A percentile compares a stretch with the other conserved stretches of the same genome.
Evolutionary conservation across 768 basidiomycete genomes (phyloP).

Genomic region (Russula griseocarnosa): DNA sequence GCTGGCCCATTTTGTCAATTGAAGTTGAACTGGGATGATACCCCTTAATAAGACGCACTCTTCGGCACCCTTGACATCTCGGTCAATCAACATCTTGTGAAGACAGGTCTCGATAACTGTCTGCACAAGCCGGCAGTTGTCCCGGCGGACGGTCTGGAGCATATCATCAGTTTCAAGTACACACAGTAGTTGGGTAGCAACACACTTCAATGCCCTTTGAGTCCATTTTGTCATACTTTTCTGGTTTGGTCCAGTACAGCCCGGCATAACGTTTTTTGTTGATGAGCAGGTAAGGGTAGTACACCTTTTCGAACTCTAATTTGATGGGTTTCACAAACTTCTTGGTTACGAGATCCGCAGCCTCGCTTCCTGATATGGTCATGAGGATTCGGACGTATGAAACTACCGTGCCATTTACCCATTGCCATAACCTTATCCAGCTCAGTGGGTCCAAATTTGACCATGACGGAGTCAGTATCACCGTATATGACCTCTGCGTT

Average conservation of each 20-base stretch:
- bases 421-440: slow-evolving; percentile 84
- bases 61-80: slow-evolving; percentile 91
- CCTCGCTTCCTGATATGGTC: slow-evolving; percentile 67
- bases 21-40: slow-evolving; percentile 7
- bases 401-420: slow-evolving; percentile 47
- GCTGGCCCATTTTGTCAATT: slow-evolving; percentile 38
- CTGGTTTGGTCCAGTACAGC: slow-evolving; percentile 92
- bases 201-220: slow-evolving; percentile 97
- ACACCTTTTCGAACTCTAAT: slow-evolving; percentile 98
- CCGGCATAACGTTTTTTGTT: slow-evolving; percentile 99
- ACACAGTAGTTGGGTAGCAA: background rate
- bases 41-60: slow-evolving; percentile 50
- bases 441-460: slow-evolving; percentile 89
- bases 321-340: slow-evolving; percentile 97
- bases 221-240: slow-evolving; percentile 99
- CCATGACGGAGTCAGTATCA: slow-evolving; percentile 99
- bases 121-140: slow-evolving; percentile 97
- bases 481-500: slow-evolving; percentile 97
- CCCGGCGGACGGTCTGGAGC: slow-evolving; percentile 89
- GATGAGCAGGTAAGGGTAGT: slow-evolving; percentile 96
- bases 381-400: slow-evolving; percentile 10
- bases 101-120: slow-evolving; percentile 98
- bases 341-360: slow-evolving; percentile 83
- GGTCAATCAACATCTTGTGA: slow-evolving; percentile 95
- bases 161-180: background rate